These are phyloP conservation scores for Mucor ambiguus DNA, from an alignment of 371 early-diverging fungal genomes.

Conservation along the genomic window DNA sequence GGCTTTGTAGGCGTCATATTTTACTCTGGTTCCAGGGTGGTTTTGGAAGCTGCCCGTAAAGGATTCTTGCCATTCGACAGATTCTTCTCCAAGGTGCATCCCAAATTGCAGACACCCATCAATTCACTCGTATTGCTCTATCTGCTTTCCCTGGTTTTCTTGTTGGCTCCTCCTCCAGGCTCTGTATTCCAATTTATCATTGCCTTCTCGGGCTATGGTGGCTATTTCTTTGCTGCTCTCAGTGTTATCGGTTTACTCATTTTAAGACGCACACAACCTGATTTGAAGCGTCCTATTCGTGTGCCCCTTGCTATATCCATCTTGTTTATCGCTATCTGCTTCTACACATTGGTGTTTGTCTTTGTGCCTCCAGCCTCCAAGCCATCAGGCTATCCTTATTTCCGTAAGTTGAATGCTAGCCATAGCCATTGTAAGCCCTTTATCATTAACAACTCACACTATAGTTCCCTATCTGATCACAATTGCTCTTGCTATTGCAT, in stretches of 20 bases:
- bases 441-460: not conserved
- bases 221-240: conserved; percentile 26
- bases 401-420: conserved; percentile 11
- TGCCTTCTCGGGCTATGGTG: conserved; percentile 26
- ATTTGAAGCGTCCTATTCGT: conserved; percentile 25
- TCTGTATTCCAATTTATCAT: conserved; percentile 27
- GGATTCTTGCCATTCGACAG: conserved; percentile 27
- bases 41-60: conserved; percentile 28
- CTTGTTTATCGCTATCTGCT: conserved; percentile 22
- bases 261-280: conserved; percentile 24
- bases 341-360: conserved; percentile 29
- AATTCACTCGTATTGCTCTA: conserved; percentile 18
- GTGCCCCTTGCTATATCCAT: conserved; percentile 19
- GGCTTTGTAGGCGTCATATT: conserved; percentile 28
- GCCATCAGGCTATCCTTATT: conserved; percentile 26
- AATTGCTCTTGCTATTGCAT: conserved; percentile 16
- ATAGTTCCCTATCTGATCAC: conserved; percentile 29
- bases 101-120: conserved; percentile 27
- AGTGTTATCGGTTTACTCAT: conserved; percentile 25
- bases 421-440: not conserved
- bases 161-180: conserved; percentile 31
- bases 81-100: conserved; percentile 27
- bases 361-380: conserved; percentile 25
- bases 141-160: conserved; percentile 20
- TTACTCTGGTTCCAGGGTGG: conserved; percentile 28